These are phyloP conservation scores for Boletus vinaceobasis DNA, from an alignment of 768 basidiomycete genomes.

Conservation along the genomic window DNA sequence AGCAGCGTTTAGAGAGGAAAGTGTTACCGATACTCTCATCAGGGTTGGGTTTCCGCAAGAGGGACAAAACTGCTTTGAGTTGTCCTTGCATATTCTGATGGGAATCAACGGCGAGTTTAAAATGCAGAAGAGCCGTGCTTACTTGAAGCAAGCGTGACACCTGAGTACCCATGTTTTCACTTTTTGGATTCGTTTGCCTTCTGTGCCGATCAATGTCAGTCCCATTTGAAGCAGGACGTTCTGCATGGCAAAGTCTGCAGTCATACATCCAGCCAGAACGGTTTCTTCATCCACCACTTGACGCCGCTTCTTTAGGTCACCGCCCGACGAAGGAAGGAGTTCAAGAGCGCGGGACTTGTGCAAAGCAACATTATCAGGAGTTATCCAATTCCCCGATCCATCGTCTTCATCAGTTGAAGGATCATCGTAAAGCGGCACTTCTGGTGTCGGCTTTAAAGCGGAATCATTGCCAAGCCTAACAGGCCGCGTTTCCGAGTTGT, in stretches of 20 bases:
- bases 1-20: constrained; percentile 61
- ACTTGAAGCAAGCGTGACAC: constrained; percentile 99
- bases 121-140: constrained; percentile 32
- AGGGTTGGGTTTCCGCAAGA: constrained; percentile 94
- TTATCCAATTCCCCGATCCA: constrained; percentile 96
- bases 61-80: constrained; percentile 93
- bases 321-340: constrained; percentile 60
- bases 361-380: constrained; percentile 75
- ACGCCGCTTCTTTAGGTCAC: constrained; percentile 29
- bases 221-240: constrained; percentile 96
- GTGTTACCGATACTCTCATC: constrained; percentile 86
- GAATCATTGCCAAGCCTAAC: background rate
- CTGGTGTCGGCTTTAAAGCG: constrained; percentile 9
- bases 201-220: constrained; percentile 80
- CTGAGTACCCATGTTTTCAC: constrained; percentile 95
- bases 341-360: constrained; percentile 89
- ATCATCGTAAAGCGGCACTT: constrained; percentile 60
- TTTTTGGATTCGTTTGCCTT: constrained; percentile 85
- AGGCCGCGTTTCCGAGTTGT: constrained; percentile 31
- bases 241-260: constrained; percentile 98
- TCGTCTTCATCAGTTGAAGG: constrained; percentile 74
- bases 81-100: constrained; percentile 89
- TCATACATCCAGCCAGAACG: constrained; percentile 86
- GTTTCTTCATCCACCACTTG: constrained; percentile 36
- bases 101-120: background rate